A percentile compares a stretch with the other conserved stretches of the same genome.
These are phyloP conservation scores for Nemania sp. DNA, from an alignment of 2,329 filamentous ascomycete species.

Conservation along the genomic window DNA sequence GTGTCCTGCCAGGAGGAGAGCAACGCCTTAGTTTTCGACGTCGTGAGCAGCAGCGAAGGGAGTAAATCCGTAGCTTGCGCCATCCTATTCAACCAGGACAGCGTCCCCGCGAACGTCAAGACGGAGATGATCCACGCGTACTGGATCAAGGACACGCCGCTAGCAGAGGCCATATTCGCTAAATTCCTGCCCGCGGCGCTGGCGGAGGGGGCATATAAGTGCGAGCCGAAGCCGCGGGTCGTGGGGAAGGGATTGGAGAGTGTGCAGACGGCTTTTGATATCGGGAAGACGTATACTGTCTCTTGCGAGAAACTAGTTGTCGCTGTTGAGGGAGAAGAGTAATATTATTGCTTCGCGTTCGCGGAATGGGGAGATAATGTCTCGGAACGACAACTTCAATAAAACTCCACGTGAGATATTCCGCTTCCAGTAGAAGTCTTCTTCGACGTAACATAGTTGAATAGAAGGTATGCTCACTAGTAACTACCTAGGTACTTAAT, in stretches of 20 bases:
- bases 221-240: conserved; percentile 46
- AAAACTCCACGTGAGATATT: not conserved
- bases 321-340: conserved; percentile 10
- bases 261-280: conserved; percentile 49
- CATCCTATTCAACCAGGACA: conserved; percentile 17
- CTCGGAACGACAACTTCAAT: not conserved
- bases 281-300: conserved; percentile 44
- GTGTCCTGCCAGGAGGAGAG: conserved; percentile 38
- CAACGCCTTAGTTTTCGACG: conserved; percentile 39
- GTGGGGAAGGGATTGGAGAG: conserved; percentile 49
- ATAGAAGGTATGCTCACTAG: too few species aligned
- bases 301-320: conserved; percentile 56
- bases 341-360: not conserved
- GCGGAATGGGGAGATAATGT: not conserved
- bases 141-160: conserved; percentile 42
- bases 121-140: conserved; percentile 43
- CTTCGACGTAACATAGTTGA: too few species aligned
- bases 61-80: conserved; percentile 43
- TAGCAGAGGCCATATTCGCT: conserved; percentile 43
- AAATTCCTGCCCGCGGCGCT: conserved; percentile 48
- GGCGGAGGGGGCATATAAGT: conserved; percentile 41
- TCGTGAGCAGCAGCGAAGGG: conserved; percentile 37
- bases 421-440: not conserved
- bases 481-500: too few species aligned
- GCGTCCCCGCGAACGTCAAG: conserved; percentile 28